Percentiles rank a stretch among this genome's conserved stretches.
Conservation (phyloP, 148 eudicot species). For the Vaccinium myrtillus region DNA sequence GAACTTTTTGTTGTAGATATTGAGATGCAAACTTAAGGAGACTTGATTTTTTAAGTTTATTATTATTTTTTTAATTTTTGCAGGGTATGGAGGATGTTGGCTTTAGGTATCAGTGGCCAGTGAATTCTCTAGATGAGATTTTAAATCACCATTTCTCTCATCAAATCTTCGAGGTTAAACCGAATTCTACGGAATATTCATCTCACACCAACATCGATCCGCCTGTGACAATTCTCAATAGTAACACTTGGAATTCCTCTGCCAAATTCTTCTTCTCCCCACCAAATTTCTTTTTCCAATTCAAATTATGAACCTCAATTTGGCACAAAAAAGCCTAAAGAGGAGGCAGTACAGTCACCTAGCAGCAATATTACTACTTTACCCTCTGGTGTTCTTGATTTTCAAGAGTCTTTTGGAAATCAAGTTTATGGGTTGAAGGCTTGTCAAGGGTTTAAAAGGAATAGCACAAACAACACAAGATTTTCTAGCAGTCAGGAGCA, state of each 20-base stretch:
- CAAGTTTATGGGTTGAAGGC: conserved; percentile 26
- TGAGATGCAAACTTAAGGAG: background rate
- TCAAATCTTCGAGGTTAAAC: conserved; percentile 29
- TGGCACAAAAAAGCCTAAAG: conserved; percentile 33
- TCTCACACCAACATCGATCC: conserved; percentile 22
- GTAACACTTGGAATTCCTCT: conserved; percentile 18
- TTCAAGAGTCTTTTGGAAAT: conserved; percentile 27
- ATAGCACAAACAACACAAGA: conserved; percentile 13
- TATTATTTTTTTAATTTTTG: background rate
- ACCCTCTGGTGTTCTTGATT: conserved; percentile 23
- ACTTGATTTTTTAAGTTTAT: too few relatives aligned
- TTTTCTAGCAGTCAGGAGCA: conserved; percentile 49
- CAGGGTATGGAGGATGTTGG: conserved; percentile 61
- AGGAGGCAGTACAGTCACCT: conserved; percentile 28
- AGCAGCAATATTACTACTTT: conserved; percentile 12
- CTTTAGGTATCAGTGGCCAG: conserved; percentile 40
- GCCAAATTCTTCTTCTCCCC: conserved; percentile 13
- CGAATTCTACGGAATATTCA: conserved; percentile 1
- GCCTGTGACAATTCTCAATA: conserved; percentile 31
- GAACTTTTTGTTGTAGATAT: too few relatives aligned
- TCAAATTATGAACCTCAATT: conserved; percentile 28
- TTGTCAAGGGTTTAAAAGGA: conserved; percentile 31
- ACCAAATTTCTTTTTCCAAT: conserved; percentile 29
- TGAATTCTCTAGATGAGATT: conserved; percentile 47
- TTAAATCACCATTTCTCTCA: conserved; percentile 22